phyloP scores from a whole-genome alignment of 805 yeast genomes.

The Starmerella etchellsii region DNA sequence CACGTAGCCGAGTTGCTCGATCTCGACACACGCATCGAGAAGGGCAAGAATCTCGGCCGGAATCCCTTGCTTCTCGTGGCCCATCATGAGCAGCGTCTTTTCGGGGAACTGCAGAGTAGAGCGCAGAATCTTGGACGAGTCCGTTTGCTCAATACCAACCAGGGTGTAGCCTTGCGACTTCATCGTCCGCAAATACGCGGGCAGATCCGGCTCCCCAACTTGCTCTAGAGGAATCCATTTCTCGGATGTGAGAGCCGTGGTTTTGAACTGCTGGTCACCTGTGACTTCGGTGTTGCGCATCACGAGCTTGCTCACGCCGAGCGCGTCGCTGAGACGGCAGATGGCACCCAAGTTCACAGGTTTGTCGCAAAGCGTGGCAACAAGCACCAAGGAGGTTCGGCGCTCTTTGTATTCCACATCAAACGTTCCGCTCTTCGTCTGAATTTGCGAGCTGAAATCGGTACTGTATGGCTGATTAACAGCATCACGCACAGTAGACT shows the following conservation, averaged over 20 bases:
- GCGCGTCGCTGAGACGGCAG: conserved; percentile 80
- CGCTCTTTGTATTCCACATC: conserved; percentile 39
- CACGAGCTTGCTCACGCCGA: conserved; percentile 77
- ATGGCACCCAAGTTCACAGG: conserved; percentile 91
- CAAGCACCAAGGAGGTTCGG: conserved; percentile 78
- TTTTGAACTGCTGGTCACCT: conserved; percentile 57
- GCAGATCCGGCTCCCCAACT: conserved; percentile 47
- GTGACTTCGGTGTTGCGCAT: conserved; percentile 56
- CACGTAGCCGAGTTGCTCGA: conserved; percentile 81
- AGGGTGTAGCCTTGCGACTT: conserved; percentile 68
- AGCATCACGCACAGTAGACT: conserved; percentile 10
- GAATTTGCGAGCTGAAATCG: conserved; percentile 32
- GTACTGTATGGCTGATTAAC: neutral
- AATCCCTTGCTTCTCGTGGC: conserved; percentile 82
- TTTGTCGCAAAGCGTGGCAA: conserved; percentile 81
- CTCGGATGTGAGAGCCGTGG: conserved; percentile 90
- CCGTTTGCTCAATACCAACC: conserved; percentile 88
- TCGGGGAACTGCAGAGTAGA: conserved; percentile 57
- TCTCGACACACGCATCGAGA: conserved; percentile 76
- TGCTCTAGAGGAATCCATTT: conserved; percentile 89
- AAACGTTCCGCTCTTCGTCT: conserved; percentile 88
- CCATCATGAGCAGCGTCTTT: conserved; percentile 65
- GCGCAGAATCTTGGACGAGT: conserved; percentile 62
- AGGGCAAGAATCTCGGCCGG: conserved; percentile 76
- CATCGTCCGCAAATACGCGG: conserved; percentile 44